Evolutionary conservation across 2,329 filamentous ascomycete species (phyloP), one percentile per base, ranked within the genome.

Genomic region (Microsporum canis): DNA sequence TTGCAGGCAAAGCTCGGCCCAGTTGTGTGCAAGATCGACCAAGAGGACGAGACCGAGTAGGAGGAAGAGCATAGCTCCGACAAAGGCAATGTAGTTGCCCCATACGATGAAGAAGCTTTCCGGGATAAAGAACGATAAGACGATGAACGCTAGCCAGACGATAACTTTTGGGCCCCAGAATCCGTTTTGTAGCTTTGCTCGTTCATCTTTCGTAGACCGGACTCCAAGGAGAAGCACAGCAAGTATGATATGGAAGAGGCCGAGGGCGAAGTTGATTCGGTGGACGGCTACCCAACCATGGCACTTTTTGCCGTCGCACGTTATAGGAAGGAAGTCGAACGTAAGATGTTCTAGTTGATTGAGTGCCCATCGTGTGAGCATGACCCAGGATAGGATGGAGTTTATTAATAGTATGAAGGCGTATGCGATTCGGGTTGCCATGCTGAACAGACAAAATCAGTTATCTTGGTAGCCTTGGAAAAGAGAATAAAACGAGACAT

Each of bases 311-410:
- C 88, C 91, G 33, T 89, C 87, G 73, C 94, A 99, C 70, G 88
- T 87, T 71, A 99, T 95, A 70, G 90, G 91, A 78, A 99, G 91
- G 71, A 96, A 97, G 76, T 97, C 91, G 66, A 99, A 82, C 10
- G 90, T 94, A 60, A 97, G 80, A 66, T 95, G 85, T 76, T 97
- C 86, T 4, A 99, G 81, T 73, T 97, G 97, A 70, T 96, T 89
- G 72, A 99, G 89, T 38, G 94, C 94, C 94, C 94, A 99, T 59
- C 91, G 89, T 27, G 94, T 99, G 77, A 99, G 90, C 90, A 97
- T 96, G 68, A 99, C 89, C 94, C 94, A 99, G 39, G 94, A 92
- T 58, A 97, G 74, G 66, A 97, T 96, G 62, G 92, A 96, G 81
- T 99, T 99, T 75, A 97, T 78, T 66, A 99, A 85, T 60, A 99